These are phyloP conservation scores for Laetiporus sulphureus DNA, from an alignment of 1,284 basidiomycete species.

Conservation along the genomic window DNA sequence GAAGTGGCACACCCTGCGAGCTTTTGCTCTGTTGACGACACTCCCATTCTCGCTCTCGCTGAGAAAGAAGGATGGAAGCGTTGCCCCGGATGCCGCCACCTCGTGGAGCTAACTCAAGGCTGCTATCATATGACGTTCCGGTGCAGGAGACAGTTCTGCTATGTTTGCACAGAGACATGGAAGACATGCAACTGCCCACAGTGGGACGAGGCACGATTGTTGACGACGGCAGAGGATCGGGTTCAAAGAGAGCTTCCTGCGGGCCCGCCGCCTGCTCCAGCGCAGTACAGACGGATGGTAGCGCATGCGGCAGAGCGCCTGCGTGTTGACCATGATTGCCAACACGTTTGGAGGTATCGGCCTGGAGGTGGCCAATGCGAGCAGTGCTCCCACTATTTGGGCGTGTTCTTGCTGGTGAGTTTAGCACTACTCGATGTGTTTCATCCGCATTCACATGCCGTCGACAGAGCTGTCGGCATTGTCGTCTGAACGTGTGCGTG, in stretches of 20 bases:
- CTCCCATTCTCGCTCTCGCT: slow-evolving; percentile 36
- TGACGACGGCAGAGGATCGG: slow-evolving; percentile 21
- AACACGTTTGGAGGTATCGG: slow-evolving; percentile 32
- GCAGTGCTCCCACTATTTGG: slow-evolving; percentile 28
- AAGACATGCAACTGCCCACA: slow-evolving; percentile 46
- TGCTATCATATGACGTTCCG: slow-evolving; percentile 36
- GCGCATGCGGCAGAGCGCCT: slow-evolving; percentile 30
- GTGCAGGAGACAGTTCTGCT: slow-evolving; percentile 31
- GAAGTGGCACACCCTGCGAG: slow-evolving; percentile 26
- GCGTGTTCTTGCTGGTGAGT: slow-evolving; percentile 22
- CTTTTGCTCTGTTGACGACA: slow-evolving; percentile 27
- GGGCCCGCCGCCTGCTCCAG: slow-evolving; percentile 16
- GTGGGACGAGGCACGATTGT: slow-evolving; percentile 44
- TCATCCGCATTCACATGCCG: not conserved
- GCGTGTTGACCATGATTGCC: slow-evolving; percentile 39
- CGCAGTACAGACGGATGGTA: slow-evolving; percentile 23
- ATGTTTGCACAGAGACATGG: slow-evolving; percentile 46
- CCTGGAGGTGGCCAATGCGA: slow-evolving; percentile 36
- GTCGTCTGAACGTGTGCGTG: slow-evolving; percentile 13
- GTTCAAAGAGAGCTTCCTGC: slow-evolving; percentile 30
- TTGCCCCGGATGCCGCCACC: slow-evolving; percentile 32
- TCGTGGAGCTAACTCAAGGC: slow-evolving; percentile 31
- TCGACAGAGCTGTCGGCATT: slow-evolving; percentile 11
- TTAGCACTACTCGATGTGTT: not conserved
- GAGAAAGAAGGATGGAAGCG: slow-evolving; percentile 34